phyloP scores from a whole-genome alignment of 1,139 yeast species.

The Lodderomyces metapsilosis region DNA sequence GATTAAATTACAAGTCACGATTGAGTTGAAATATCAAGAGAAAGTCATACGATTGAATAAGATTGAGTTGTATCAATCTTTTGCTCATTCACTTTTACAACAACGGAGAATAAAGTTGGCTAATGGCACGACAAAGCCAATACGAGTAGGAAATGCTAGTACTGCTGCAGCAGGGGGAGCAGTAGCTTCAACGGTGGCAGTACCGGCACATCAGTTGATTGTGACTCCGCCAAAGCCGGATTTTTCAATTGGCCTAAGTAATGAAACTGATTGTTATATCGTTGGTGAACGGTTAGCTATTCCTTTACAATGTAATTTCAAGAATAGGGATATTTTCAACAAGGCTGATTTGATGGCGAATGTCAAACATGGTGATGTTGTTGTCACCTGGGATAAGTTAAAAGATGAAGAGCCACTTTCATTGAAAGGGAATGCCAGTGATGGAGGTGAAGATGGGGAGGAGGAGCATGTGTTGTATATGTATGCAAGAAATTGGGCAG shows the following conservation, averaged over 20 bases:
- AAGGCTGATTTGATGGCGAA: slow-evolving; percentile 10
- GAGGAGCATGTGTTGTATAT: slow-evolving; percentile 15
- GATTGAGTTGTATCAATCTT: slow-evolving; percentile 13
- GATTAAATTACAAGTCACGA: slow-evolving; percentile 16
- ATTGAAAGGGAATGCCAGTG: slow-evolving; percentile 13
- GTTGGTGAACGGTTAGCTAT: slow-evolving; percentile 27
- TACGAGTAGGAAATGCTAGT: slow-evolving; percentile 5
- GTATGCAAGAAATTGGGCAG: slow-evolving; percentile 6
- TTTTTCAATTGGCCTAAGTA: slow-evolving; percentile 13
- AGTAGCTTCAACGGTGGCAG: neutral
- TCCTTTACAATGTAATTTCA: slow-evolving; percentile 19
- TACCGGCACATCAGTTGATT: slow-evolving; percentile 12
- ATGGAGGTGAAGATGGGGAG: slow-evolving; percentile 7
- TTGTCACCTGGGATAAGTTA: slow-evolving; percentile 34
- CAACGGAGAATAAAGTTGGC: neutral
- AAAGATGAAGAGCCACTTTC: slow-evolving; percentile 44
- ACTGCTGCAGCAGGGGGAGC: slow-evolving; percentile 3
- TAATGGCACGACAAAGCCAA: slow-evolving; percentile 6
- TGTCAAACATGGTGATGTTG: slow-evolving; percentile 16
- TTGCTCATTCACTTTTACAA: neutral
- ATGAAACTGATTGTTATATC: slow-evolving; percentile 9
- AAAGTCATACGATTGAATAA: slow-evolving; percentile 13
- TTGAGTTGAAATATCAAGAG: slow-evolving; percentile 8
- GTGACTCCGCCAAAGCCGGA: slow-evolving; percentile 25
- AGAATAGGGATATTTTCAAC: slow-evolving; percentile 10